Base-by-base conservation (phyloP, 129 eudicot species). In the Arctium minus region DNA sequence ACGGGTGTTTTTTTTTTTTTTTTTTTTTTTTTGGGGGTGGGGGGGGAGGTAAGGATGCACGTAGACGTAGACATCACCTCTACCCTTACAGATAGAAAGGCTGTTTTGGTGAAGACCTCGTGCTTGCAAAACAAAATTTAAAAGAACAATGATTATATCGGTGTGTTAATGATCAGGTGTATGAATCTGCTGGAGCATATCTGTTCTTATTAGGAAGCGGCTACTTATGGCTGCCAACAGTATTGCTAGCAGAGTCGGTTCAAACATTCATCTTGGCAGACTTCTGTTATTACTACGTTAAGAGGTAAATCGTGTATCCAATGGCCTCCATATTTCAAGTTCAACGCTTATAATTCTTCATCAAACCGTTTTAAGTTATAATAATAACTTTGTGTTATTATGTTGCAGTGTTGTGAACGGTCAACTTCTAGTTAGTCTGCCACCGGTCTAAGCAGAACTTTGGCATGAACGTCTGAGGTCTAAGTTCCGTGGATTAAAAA, bases 251-350 rank as follows among this genome's bases (percentile, higher is more conserved):
- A 6, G 99, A 96, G 83, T 70, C 79, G 73, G 92, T 96, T 73
- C 99, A 96, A 77, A 92, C 99, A 29, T 89, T 92, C 86, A 93
- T 96, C 85, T 84, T 96, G 88, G 99, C 97, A 0, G 99, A 96
- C 85, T 96, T 96, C 76, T 96, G 98, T 79, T 96, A 96, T 85
- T 96, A 96, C 73, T 96, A 96, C 69, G 86, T 90, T 77, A 93
- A 91, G 82, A 91, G 99, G 99, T 94, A 73, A 74, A 50, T 12
- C 9, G 17, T 73, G 33, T 17, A 22, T 18, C 40, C 3, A 36
- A 22, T 22, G 4, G 12, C 42, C 15, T 6, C n/a, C 18, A 15
- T 5, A 33, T 30, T 46, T n/a, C 38, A 53, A 8, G 5, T 2
- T 36, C 22, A 44, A 33, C 12, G 0, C 2, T 37, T 29, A 12